Percentiles rank a stretch among this genome's conserved stretches.
Evolutionary conservation across 345 rosid genomes (phyloP).

Genomic region (Lumnitzera racemosa): DNA sequence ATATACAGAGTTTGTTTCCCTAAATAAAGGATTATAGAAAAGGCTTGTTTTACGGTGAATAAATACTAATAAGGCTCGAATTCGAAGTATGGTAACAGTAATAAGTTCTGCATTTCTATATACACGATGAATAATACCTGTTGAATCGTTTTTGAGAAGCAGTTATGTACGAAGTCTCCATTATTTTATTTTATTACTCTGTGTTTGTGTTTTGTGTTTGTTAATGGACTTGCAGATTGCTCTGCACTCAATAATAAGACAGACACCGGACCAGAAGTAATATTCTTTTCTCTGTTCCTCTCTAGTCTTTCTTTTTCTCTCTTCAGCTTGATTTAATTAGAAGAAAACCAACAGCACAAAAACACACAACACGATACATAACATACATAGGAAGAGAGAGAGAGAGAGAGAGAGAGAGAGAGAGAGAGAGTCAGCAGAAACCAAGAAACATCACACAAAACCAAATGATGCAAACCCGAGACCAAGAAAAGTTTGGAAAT

Average conservation of each 20-base stretch:
- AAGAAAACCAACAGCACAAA: neutral
- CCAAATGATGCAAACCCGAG: slow-evolving; percentile 15
- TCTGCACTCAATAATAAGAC: neutral
- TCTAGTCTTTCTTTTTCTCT: neutral
- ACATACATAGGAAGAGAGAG: neutral
- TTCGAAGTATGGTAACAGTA: too few relatives aligned
- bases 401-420: neutral
- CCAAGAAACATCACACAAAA: slow-evolving; percentile 1
- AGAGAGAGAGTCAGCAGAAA: slow-evolving; percentile 3
- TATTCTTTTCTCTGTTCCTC: neutral
- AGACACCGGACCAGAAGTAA: too few relatives aligned
- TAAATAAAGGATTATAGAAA: too few relatives aligned
- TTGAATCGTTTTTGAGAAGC: too few relatives aligned
- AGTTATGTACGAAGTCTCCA: too few relatives aligned
- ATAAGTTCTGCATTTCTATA: too few relatives aligned
- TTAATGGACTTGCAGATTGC: neutral
- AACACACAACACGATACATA: neutral
- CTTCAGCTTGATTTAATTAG: slow-evolving; percentile 1
- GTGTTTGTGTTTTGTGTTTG: neutral
- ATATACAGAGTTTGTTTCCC: too few relatives aligned
- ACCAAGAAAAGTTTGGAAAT: slow-evolving; percentile 10
- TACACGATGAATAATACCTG: too few relatives aligned
- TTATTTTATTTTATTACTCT: too few relatives aligned
- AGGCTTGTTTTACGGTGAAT: too few relatives aligned
- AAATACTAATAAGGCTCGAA: too few relatives aligned